Base-by-base conservation (phyloP, 768 basidiomycete species). In the Lactarius quietus region DNA sequence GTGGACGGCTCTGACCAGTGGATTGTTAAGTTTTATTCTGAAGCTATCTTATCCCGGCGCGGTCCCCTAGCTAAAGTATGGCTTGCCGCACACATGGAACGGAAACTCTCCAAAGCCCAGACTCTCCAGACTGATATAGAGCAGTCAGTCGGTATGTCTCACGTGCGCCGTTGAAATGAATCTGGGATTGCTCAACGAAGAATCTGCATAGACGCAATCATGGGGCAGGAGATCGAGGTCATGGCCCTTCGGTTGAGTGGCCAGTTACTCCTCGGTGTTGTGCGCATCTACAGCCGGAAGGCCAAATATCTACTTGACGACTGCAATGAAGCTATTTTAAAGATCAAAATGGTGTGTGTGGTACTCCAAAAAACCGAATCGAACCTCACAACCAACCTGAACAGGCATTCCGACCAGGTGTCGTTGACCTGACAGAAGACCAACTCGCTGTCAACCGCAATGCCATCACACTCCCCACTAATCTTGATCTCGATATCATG, bases 61-160 rank as follows among this genome's bases (percentile, higher is more conserved):
- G 95, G 96, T 52, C 93, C 96, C 4, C 81, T 99, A 43, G 96
- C 94, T 39, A 93, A 89, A 79, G 94, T 99, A 81, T 99, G 97
- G 97, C 89, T 99, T 61, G 95, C 96, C 48, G 96, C 97, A 1
- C 96, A 98, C 82, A 95, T 96, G 88, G 95, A 98, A 77, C 87
- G 93, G 73, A 98, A 98, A 80, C 87, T 99, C 72, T 94, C 92
- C 70, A 99, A 98, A 78, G 87, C 89, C 31, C 93, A 96, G 75
- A 94, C 96, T 1, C 79, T 97, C 2, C 92, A 95, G 73, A 95
- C 95, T 0, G 93, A 97, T 76, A 97, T 99, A 60, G 93, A 90
- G 69, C 87, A 98, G 74, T 91, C 92, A 61, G 93, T 96, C 70
- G 92, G 93, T 89, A 70, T 69, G 89, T 80, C 61, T 4, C 35